Percentiles rank a stretch among this genome's conserved stretches.
Conservation (phyloP, 805 yeast genomes). For the Candida endomychidarum region DNA sequence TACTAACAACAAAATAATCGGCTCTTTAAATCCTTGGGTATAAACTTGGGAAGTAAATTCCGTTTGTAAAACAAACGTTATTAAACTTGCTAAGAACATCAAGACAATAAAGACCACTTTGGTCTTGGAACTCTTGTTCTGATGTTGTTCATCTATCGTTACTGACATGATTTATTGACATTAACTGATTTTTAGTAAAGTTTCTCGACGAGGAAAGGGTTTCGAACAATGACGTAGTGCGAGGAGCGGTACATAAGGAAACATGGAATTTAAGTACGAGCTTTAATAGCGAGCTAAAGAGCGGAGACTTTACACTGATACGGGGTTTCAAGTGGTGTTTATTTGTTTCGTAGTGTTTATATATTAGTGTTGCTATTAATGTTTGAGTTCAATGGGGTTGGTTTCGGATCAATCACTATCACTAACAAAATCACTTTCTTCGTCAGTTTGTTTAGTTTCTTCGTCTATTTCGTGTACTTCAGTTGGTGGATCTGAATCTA, state of each 20-base stretch:
- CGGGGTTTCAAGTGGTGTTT: no score
- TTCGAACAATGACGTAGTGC: conserved; percentile 3
- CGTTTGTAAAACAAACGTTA: conserved; percentile 75
- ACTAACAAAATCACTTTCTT: conserved; percentile 26
- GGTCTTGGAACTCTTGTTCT: conserved; percentile 30
- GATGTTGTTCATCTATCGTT: conserved; percentile 9
- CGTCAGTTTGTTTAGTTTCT: conserved; percentile 6
- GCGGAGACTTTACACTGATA: no score
- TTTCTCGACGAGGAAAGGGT: conserved; percentile 7
- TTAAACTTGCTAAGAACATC: conserved; percentile 35
- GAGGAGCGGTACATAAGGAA: no score
- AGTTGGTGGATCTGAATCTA: conserved; percentile 18
- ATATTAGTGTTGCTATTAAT: no score
- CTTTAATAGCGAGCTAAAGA: no score
- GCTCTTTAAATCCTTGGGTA: conserved; percentile 59
- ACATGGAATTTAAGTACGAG: no score
- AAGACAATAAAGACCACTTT: conserved; percentile 35
- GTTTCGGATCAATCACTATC: conserved; percentile 48
- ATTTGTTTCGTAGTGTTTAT: conserved; percentile 9
- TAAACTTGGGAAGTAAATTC: conserved; percentile 75
- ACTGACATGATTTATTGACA: conserved; percentile 7
- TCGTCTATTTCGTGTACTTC: conserved; percentile 15
- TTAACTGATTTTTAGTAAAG: not conserved
- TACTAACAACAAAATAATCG: conserved; percentile 59
- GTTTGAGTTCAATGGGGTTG: no score